Evolutionary conservation across 2,329 filamentous ascomycete genomes (phyloP).

Genomic region (Talaromyces rugulosus): DNA sequence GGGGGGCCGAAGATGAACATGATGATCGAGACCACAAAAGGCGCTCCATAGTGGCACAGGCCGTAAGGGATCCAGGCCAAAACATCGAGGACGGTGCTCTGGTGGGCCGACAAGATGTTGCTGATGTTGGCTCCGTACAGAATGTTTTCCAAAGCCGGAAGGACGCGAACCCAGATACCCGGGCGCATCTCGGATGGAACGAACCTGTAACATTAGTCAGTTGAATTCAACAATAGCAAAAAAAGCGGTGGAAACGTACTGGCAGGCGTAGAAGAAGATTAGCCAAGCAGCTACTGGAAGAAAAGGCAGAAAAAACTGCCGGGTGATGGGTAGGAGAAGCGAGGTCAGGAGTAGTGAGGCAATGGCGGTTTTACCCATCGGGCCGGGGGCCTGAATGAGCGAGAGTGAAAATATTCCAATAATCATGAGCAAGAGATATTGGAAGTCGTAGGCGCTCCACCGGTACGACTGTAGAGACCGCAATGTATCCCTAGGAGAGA

Average conservation of each 20-base stretch:
- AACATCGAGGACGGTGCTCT: conserved; percentile 76
- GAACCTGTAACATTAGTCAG: conserved; percentile 56
- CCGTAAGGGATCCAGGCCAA: conserved; percentile 93
- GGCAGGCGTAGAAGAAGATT: conserved; percentile 86
- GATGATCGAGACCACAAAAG: conserved; percentile 69
- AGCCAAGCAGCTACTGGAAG: conserved; percentile 82
- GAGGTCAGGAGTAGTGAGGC: conserved; percentile 64
- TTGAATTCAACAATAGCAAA: background rate
- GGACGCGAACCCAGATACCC: conserved; percentile 90
- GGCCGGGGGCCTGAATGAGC: conserved; percentile 74
- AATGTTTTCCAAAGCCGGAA: conserved; percentile 93
- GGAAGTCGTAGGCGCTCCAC: conserved; percentile 78
- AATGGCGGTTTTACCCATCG: conserved; percentile 70
- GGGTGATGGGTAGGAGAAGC: conserved; percentile 74
- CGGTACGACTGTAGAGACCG: conserved; percentile 69
- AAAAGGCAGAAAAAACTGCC: conserved; percentile 88
- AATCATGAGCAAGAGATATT: conserved; percentile 72
- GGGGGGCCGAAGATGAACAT: conserved; percentile 89
- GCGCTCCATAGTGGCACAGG: conserved; percentile 81
- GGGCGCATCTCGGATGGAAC: conserved; percentile 84
- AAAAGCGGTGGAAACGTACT: conserved; percentile 57
- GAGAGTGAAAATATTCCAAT: conserved; percentile 78
- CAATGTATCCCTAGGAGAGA: conserved; percentile 74
- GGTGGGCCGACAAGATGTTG: conserved; percentile 90
- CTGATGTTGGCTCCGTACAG: conserved; percentile 93